Evolutionary conservation across 148 eudicot genomes (phyloP).

Genomic region (Rhododendron mucronatum): DNA sequence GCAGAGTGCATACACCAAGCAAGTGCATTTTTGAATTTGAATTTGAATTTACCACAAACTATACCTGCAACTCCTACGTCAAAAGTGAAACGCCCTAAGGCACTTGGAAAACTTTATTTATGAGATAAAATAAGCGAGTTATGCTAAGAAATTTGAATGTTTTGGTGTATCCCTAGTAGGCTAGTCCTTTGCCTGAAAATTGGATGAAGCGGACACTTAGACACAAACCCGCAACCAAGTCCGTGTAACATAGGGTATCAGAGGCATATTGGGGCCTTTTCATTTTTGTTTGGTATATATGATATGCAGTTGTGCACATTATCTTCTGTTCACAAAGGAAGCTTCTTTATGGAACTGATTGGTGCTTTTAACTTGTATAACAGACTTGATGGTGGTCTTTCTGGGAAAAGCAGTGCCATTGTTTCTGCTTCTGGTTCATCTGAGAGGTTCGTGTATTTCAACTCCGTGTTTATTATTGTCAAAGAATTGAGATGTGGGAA

Average conservation of each 20-base stretch:
- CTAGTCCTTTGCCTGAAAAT: too few relatives aligned
- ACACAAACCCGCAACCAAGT: too few relatives aligned
- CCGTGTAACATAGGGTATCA: too few relatives aligned
- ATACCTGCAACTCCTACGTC: neutral
- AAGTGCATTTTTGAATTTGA: neutral
- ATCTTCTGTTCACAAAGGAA: neutral
- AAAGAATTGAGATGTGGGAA: neutral
- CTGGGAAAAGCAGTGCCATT: conserved; percentile 60
- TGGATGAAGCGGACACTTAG: too few relatives aligned
- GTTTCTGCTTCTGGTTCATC: conserved; percentile 56
- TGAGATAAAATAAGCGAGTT: neutral
- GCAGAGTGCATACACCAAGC: neutral
- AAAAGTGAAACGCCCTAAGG: neutral
- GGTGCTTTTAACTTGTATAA: conserved; percentile 6
- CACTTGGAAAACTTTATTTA: neutral
- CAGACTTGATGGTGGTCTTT: conserved; percentile 56
- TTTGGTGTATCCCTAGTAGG: too few relatives aligned
- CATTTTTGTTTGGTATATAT: neutral
- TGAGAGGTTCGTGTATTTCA: conserved; percentile 46
- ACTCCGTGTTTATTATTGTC: neutral
- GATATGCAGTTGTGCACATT: neutral
- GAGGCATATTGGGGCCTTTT: neutral
- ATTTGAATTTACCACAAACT: neutral
- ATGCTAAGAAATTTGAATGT: too few relatives aligned
- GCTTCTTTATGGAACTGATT: conserved; percentile 11